Evolutionary conservation across 75 land plant genomes (phyloP), one percentile per base, ranked within the genome.

Genomic region (Pinus albicaulis): DNA sequence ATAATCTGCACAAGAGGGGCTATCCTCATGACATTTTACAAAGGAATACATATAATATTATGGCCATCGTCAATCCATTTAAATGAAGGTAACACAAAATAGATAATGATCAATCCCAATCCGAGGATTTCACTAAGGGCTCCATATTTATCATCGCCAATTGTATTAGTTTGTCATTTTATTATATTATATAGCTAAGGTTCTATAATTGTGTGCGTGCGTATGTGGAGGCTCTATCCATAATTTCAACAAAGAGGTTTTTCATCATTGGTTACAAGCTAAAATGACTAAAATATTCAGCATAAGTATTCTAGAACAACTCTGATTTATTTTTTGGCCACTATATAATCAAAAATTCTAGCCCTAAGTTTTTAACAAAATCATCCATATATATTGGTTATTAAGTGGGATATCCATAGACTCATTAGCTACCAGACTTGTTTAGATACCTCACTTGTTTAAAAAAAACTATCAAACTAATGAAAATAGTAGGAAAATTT

Each of bases 181-280:
- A 88, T 83, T 77, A 86, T 63, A 84, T 89, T 1, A 63, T 87
- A 56, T 93, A 93, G 91, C 93, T 93, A 63, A 55, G 4, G 62
- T 2, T 13, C 10, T 20, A 34, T 66, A 10, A n/a, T n/a, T 34
- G 4, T 31, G 17, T 63, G 0, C 17, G 5, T 28, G 44, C 4
- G 4, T 41, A 6, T 41, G 6, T 41, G 4, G 44, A 5, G n/a
- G 44, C 44, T 41, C 5, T 41, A 41, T 5, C 44, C 44, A 5
- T 41, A 41, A 41, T 41, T 41, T 41, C 4, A 41, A 41, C 10
- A 34, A 38, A 17, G 6, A n/a, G 5, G 12, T 22, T 7, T 3
- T 20, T 36, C 10, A 10, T 31, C 7, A 8, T 20, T 38, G 11
- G 38, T 66, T 34, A 31, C 74, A 85, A 85, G 78, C 68, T 56